Percentiles rank a stretch among this genome's conserved stretches.
These are phyloP conservation scores for Wickerhamomyces alni DNA, from an alignment of 805 yeast genomes.

Conservation along the genomic window DNA sequence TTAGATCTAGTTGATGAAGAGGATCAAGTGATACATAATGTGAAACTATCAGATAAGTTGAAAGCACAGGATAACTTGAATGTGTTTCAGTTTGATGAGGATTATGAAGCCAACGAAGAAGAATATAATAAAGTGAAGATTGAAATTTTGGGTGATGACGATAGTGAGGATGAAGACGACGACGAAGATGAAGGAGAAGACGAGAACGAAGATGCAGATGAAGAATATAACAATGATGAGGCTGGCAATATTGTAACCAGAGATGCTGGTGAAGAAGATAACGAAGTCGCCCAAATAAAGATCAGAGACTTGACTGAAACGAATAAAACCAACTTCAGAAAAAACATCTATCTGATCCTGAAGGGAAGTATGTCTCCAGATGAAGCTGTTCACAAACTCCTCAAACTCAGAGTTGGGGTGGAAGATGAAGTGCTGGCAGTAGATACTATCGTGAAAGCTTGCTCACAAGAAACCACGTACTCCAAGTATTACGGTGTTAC, in stretches of 20 bases:
- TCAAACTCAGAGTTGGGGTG: conserved; percentile 40
- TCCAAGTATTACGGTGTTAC: conserved; percentile 80
- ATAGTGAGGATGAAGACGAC: conserved; percentile 43
- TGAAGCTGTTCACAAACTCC: conserved; percentile 85
- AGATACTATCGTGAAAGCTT: conserved; percentile 72
- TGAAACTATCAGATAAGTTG: conserved; percentile 48
- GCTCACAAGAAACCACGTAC: conserved; percentile 82
- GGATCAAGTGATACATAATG: conserved; percentile 49
- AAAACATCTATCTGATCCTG: conserved; percentile 71
- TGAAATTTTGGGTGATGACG: conserved; percentile 15
- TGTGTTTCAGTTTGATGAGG: conserved; percentile 43
- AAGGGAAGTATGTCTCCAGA: conserved; percentile 90
- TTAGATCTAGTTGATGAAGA: conserved; percentile 62
- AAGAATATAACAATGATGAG: conserved; percentile 28
- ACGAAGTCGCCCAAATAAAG: conserved; percentile 7
- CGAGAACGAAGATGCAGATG: conserved; percentile 18
- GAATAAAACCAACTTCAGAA: conserved; percentile 58
- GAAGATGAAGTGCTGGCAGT: conserved; percentile 48
- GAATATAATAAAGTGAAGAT: conserved; percentile 34
- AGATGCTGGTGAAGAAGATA: conserved; percentile 10
- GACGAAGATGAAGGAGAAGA: conserved; percentile 24
- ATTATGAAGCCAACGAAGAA: conserved; percentile 44
- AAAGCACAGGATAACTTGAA: conserved; percentile 42
- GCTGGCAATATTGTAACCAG: conserved; percentile 17
- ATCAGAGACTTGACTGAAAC: conserved; percentile 66